phyloP scores from a whole-genome alignment of 2,329 filamentous ascomycete genomes.

The Scedosporium apiospermum region DNA sequence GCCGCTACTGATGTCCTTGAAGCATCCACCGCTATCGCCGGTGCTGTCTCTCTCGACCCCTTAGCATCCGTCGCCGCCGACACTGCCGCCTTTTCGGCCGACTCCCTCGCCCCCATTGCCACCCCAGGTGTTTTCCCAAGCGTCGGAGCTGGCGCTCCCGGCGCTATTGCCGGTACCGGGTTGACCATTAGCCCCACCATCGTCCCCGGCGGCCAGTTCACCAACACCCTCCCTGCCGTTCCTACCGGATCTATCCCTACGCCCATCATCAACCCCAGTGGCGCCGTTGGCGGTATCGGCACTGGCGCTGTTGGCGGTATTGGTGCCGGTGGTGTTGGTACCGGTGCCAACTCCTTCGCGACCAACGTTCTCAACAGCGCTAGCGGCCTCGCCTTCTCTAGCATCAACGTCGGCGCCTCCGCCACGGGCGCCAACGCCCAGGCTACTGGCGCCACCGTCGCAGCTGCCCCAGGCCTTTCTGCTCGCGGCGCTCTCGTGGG shows the following conservation, averaged over 20 bases:
- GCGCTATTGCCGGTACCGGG: background rate
- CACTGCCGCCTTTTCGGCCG: background rate
- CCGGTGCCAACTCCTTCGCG: background rate
- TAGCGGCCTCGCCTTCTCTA: background rate
- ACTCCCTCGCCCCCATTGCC: background rate
- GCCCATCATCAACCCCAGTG: background rate
- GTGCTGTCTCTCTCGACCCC: background rate
- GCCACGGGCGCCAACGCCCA: background rate
- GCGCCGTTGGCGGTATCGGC: background rate
- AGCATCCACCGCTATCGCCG: background rate
- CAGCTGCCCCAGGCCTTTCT: background rate
- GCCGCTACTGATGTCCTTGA: background rate
- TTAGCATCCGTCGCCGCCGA: background rate
- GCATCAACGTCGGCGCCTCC: background rate
- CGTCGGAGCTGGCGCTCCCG: background rate
- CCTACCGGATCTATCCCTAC: background rate
- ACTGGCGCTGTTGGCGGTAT: background rate
- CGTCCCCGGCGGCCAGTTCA: background rate
- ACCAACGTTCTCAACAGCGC: background rate
- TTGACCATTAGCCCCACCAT: background rate
- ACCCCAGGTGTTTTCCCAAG: background rate
- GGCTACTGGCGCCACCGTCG: background rate
- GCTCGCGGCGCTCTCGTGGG: background rate
- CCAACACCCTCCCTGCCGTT: background rate
- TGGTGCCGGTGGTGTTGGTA: background rate